Evolutionary conservation across 2,329 filamentous ascomycete genomes (phyloP), one percentile per base, ranked within the genome.

Genomic region (Escovopsis sp.): DNA sequence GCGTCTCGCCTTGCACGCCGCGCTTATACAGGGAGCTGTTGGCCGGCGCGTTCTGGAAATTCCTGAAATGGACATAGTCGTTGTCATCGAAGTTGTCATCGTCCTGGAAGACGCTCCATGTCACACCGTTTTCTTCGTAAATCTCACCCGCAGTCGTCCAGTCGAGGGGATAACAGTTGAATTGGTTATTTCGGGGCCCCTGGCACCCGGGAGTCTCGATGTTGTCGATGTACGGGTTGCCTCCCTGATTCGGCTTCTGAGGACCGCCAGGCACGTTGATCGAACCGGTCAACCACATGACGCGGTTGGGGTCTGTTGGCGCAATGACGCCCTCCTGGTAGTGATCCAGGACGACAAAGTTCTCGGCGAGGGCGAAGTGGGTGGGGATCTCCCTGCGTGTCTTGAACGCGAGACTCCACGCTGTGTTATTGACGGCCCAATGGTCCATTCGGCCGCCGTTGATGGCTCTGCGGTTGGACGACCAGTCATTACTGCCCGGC

Each of bases 331-430:
- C 59, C 54, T 74, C 68, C 61, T 59, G 70, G 45, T 75, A 75
- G 70, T 75, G 75, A 50, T 76, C 73, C 2, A 62, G 70, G 15
- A 72, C 51, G 0, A 70, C 69, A 65, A 67, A 75, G 9, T 61
- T 67, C 43, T 75, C 72, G 1, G 70, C 71, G 48, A 75, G 63
- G 4, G 66, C 64, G 52, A 68, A 75, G 15, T 75, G 71, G 12
- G 70, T 62, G 0, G 71, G 71, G n/a, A 75, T 57, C 43, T 75
- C 72, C 4, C 60, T 50, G n/a, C 68, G 55, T 44, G 66, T 68
- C 47, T 66, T 64, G 51, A 72, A 69, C 0, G 65, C 69, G 61
- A 69, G 70, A 44, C 65, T 70, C 59, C 63, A 72, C 0, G 71
- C 67, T 0, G 69, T 74, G 41, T 75, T 73, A 33, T 70, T 66